Evolutionary conservation across 1,284 basidiomycete genomes (phyloP).

Genomic region (Schizophyllum commune): DNA sequence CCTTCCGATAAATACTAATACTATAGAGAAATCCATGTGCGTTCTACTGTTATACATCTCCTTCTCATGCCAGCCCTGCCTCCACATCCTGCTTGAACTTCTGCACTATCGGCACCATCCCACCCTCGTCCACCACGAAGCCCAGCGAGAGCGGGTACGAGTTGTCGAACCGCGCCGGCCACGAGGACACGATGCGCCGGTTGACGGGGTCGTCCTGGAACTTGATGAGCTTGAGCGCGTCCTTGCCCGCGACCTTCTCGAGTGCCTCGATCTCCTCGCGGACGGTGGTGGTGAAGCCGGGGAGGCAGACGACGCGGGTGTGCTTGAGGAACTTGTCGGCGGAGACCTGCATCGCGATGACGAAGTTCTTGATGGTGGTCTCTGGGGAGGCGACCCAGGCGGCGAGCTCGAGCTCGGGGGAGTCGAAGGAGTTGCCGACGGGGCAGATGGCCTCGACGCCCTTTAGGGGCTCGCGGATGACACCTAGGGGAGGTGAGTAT

Average conservation of each 20-base stretch:
- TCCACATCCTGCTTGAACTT: conserved; percentile 29
- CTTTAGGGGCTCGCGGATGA: conserved; percentile 57
- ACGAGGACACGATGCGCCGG: conserved; percentile 36
- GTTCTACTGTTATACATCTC: background rate
- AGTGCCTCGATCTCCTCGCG: conserved; percentile 38
- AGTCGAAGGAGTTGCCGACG: conserved; percentile 36
- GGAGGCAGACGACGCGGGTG: conserved; percentile 44
- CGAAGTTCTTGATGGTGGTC: conserved; percentile 47
- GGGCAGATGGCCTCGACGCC: conserved; percentile 46
- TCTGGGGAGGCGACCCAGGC: conserved; percentile 49
- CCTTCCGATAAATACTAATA: background rate
- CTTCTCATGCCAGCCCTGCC: conserved; percentile 13
- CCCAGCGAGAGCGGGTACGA: conserved; percentile 35
- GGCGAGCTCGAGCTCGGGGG: conserved; percentile 37
- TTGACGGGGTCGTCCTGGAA: conserved; percentile 37
- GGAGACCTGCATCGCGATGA: conserved; percentile 44
- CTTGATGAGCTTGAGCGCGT: conserved; percentile 28
- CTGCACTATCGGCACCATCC: conserved; percentile 36
- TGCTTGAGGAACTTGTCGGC: conserved; percentile 36
- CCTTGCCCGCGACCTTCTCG: conserved; percentile 30
- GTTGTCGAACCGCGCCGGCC: conserved; percentile 40
- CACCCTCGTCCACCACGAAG: conserved; percentile 36
- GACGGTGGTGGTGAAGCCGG: conserved; percentile 41
- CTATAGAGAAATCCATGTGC: background rate
- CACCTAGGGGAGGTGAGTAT: conserved; percentile 23